These are phyloP conservation scores for Isatis lusitanica DNA, from an alignment of 441 rosid species.

Conservation along the genomic window DNA sequence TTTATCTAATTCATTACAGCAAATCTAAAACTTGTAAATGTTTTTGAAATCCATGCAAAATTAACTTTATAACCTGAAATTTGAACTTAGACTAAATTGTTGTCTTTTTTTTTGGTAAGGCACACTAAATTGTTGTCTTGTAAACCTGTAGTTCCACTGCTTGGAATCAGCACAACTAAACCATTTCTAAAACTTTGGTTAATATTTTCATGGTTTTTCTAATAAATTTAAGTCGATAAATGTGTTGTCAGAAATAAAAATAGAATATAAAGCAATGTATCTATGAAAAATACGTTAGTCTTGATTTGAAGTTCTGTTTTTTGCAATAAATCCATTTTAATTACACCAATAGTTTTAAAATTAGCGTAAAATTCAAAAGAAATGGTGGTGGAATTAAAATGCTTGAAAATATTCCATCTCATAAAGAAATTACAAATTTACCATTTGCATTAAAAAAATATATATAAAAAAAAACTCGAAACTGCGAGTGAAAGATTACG, in stretches of 20 bases:
- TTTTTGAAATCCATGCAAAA: background rate
- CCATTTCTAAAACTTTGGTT: constrained; percentile 36
- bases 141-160: constrained; percentile 15
- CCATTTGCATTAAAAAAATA: background rate
- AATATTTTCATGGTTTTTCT: background rate
- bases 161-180: constrained; percentile 40
- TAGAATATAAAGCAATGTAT: no score
- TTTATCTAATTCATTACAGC: background rate
- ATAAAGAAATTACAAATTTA: background rate
- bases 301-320: no score
- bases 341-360: constrained; percentile 40
- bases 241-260: no score
- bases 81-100: background rate
- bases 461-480: background rate
- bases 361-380: background rate
- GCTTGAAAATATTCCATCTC: background rate
- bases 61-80: background rate
- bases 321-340: constrained; percentile 76
- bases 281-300: constrained; percentile 20
- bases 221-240: no score
- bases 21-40: background rate
- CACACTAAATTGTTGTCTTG: background rate
- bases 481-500: background rate
- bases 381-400: background rate
- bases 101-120: no score